A percentile compares a stretch with the other conserved stretches of the same genome.
Conservation (phyloP, 139 green algal genomes). For the Picochlorum sp. region DNA sequence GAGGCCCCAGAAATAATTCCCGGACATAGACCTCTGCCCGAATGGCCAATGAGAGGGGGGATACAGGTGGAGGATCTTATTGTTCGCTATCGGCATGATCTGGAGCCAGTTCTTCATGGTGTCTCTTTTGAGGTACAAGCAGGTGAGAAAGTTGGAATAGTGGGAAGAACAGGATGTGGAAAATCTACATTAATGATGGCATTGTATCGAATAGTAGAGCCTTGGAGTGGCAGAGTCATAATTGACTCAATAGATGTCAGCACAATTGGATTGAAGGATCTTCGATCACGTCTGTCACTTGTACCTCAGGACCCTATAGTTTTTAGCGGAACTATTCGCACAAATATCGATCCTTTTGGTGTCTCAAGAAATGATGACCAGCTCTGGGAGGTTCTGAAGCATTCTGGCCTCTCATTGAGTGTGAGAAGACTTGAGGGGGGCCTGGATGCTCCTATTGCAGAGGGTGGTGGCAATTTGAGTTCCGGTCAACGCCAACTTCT, state of each 20-base stretch:
- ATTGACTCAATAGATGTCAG: conserved; percentile 82
- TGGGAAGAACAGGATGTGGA: conserved; percentile 42
- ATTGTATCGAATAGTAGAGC: conserved; percentile 55
- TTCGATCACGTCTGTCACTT: conserved; percentile 51
- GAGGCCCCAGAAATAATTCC: conserved; percentile 23
- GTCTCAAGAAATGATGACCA: conserved; percentile 20
- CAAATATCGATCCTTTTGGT: conserved; percentile 89
- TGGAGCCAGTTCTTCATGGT: conserved; percentile 76
- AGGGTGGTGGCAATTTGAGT: conserved; percentile 80
- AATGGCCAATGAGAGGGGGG: conserved; percentile 30
- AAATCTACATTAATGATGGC: conserved; percentile 55
- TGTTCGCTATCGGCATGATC: conserved; percentile 69
- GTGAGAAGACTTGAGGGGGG: conserved; percentile 15
- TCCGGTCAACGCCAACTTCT: conserved; percentile 89
- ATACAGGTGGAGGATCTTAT: conserved; percentile 49
- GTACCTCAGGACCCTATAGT: conserved; percentile 85
- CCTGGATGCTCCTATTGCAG: conserved; percentile 47
- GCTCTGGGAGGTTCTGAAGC: conserved; percentile 30
- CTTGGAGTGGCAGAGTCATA: conserved; percentile 54
- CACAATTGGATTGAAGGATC: conserved; percentile 51
- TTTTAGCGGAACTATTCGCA: conserved; percentile 80
- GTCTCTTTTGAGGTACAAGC: conserved; percentile 49
- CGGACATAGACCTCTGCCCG: conserved; percentile 12
- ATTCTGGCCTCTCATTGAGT: conserved; percentile 16
- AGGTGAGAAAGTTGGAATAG: conserved; percentile 27